Evolutionary conservation across 2,329 filamentous ascomycete genomes (phyloP), one percentile per base, ranked within the genome.

Genomic region (Balansia obtecta): DNA sequence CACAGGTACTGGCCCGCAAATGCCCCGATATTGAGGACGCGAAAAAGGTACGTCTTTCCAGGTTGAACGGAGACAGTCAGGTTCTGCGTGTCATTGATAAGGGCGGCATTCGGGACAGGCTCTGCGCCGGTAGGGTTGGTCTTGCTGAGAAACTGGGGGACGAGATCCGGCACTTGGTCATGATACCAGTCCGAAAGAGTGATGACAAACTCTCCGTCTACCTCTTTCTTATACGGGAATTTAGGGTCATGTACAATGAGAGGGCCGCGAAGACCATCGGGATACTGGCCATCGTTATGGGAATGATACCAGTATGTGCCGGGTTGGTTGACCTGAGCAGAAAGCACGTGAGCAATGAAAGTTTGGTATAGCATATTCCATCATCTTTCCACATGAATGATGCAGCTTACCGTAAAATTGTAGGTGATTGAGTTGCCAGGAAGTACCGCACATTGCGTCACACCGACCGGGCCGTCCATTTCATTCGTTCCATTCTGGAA

Each of bases 231-330:
- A 62, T 79, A 83, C 0, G 81, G 82, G n/a, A 71, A 69, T 0
- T 76, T 61, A 1, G 74, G 74, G 58, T 87, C 83, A 46, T 85
- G 77, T 18, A 86, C 70, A 49, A 86, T 75, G 33, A 86, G 65
- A 1, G 82, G 74, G 0, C 75, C 82, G 20, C 83, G 73, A 6
- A 86, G 69, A 11, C 84, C 84, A 61, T 88, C 84, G 1, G 83
- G 82, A 54, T 86, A 87, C 61, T 86, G 83, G 22, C 75, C 80
- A 54, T 73, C 71, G 20, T 74, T 73, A 60, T 88, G 84, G 4
- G 80, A 84, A 62, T 88, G 84, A 57, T 89, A 90, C 86, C 85
- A 89, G 64, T 87, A 89, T 1, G 84, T 86, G 30, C 85, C 86
- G 0, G 82, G 74, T 68, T 87, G 83, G 46, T 79, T 61, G 50